Percentiles rank a stretch among this genome's conserved stretches.
Conservation (phyloP, 345 rosid species). For the Citrus mangshanensis region DNA sequence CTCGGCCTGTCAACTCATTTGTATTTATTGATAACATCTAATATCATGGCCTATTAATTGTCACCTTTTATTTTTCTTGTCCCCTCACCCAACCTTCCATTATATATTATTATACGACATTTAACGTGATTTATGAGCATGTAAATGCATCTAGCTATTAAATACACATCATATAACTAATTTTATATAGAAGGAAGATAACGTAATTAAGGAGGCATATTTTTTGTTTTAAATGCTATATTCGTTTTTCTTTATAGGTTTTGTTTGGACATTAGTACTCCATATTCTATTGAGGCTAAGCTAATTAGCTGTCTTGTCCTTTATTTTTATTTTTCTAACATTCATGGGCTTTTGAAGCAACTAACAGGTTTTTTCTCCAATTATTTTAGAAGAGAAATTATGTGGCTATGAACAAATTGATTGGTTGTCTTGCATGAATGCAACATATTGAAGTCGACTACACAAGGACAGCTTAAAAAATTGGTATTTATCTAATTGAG, state of each 20-base stretch:
- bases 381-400: constrained; percentile 27
- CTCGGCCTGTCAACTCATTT: constrained; percentile 57
- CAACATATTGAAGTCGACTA: constrained; percentile 35
- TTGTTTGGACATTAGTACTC: constrained; percentile 30
- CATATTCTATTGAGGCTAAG: constrained; percentile 21
- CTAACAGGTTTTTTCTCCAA: constrained; percentile 11
- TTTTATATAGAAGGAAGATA: background rate
- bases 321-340: background rate
- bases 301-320: constrained; percentile 41
- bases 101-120: background rate
- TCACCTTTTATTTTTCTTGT: constrained; percentile 40
- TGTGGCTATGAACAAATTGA: constrained; percentile 31
- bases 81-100: constrained; percentile 34
- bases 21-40: constrained; percentile 46
- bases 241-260: background rate
- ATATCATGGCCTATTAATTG: constrained; percentile 39
- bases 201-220: constrained; percentile 9
- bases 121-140: background rate
- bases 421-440: constrained; percentile 47
- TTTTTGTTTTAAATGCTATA: constrained; percentile 11
- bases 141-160: background rate
- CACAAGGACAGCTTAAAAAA: constrained; percentile 31
- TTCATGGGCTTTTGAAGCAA: constrained; percentile 7
- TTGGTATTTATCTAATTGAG: constrained; percentile 37
- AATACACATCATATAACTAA: background rate